Evolutionary conservation across 2,329 filamentous ascomycete species (phyloP).

Genomic region (Blastomyces gilchristii): DNA sequence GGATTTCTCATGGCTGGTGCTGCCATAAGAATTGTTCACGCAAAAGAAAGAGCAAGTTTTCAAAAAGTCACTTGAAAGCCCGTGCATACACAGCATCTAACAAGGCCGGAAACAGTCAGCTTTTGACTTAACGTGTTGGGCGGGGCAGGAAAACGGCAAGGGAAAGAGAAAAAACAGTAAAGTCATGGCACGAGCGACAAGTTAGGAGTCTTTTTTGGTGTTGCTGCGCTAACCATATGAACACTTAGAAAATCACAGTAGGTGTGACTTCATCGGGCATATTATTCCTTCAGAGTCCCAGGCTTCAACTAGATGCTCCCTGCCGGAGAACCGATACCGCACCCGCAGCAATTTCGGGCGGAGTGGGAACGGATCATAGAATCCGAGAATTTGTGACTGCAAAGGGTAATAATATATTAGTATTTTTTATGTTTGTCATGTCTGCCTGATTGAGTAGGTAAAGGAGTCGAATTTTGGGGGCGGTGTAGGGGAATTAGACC

Average conservation of each 20-base stretch:
- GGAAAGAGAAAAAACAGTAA: neutral
- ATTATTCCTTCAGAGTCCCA: conserved; percentile 28
- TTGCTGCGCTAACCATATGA: neutral
- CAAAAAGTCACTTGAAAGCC: neutral
- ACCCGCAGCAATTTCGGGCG: conserved; percentile 32
- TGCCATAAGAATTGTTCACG: conserved; percentile 1
- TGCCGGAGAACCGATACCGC: conserved; percentile 33
- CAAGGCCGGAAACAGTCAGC: neutral
- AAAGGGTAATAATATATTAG: conserved; percentile 15
- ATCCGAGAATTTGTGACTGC: conserved; percentile 35
- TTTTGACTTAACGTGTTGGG: neutral
- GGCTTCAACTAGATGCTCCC: conserved; percentile 31
- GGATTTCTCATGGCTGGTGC: neutral
- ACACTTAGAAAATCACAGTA: conserved; percentile 15
- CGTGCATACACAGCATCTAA: neutral
- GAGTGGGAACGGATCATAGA: conserved; percentile 36
- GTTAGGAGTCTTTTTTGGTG: neutral
- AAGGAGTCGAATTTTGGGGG: neutral
- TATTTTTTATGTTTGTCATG: conserved; percentile 2
- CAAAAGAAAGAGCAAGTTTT: neutral
- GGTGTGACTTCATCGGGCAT: conserved; percentile 33
- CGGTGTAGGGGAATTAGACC: conserved; percentile 18
- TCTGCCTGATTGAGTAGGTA: neutral
- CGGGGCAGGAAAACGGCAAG: neutral
- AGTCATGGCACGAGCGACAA: neutral